Evolutionary conservation across 306 rosid species (phyloP).

Genomic region (Trifolium repens): DNA sequence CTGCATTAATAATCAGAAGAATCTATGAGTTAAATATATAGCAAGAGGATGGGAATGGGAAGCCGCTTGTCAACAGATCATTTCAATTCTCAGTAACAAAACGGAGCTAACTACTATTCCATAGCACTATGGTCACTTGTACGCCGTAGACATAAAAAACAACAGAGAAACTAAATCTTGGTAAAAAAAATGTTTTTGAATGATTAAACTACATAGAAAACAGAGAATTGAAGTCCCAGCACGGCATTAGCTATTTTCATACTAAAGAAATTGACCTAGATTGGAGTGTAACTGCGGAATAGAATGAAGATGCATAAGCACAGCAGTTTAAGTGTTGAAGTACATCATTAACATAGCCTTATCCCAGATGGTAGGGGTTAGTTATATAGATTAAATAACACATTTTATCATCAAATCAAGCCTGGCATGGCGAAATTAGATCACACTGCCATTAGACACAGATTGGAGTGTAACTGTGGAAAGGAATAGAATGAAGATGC

Average conservation of each 20-base stretch:
- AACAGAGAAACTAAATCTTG: neutral
- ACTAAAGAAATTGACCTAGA: neutral
- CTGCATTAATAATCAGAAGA: conserved; percentile 53
- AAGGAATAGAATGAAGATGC: neutral
- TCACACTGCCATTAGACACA: too few species aligned
- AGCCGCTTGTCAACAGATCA: neutral
- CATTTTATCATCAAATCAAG: too few species aligned
- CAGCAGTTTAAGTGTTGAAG: too few species aligned
- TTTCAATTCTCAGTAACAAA: conserved; percentile 25
- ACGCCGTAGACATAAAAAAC: conserved; percentile 7
- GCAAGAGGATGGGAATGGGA: neutral
- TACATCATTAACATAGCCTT: too few species aligned
- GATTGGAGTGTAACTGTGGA: too few species aligned
- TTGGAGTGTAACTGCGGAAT: neutral
- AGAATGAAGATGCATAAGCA: too few species aligned
- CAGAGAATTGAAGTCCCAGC: conserved; percentile 9
- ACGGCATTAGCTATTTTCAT: conserved; percentile 9
- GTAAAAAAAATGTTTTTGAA: neutral
- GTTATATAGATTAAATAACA: too few species aligned
- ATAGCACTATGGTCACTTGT: conserved; percentile 12
- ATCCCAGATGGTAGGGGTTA: too few species aligned
- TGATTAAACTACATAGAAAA: neutral
- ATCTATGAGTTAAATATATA: conserved; percentile 3
- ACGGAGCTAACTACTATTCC: conserved; percentile 20
- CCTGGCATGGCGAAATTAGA: too few species aligned